A percentile compares a stretch with the other conserved stretches of the same genome.
phyloP scores from a whole-genome alignment of 148 eudicot species.

The Dianthus caryophyllus region DNA sequence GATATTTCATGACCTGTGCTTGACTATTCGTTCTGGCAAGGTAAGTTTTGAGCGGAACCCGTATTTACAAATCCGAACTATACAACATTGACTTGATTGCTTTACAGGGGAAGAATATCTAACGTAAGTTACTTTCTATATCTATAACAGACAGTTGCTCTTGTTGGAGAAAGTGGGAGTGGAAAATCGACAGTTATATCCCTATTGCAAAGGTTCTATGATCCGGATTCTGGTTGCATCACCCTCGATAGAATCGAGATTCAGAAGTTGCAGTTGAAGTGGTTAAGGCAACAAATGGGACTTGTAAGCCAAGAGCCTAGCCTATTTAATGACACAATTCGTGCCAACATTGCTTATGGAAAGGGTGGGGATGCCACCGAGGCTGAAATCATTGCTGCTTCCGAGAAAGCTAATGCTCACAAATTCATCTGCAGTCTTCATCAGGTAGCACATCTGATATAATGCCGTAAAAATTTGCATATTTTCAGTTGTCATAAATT shows the following conservation, averaged over 20 bases:
- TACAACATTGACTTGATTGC: background rate
- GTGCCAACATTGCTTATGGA: conserved; percentile 63
- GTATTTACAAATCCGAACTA: too few relatives aligned
- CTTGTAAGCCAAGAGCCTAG: conserved; percentile 78
- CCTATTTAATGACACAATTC: conserved; percentile 58
- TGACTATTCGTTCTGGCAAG: conserved; percentile 54
- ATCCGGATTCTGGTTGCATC: conserved; percentile 56
- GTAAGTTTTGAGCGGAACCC: conserved; percentile 20
- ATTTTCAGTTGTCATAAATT: background rate
- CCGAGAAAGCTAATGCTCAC: conserved; percentile 73
- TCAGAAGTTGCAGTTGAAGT: conserved; percentile 53
- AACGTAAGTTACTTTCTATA: background rate
- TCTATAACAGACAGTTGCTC: conserved; percentile 48
- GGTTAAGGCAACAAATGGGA: conserved; percentile 80
- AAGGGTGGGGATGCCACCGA: conserved; percentile 59
- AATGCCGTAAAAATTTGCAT: background rate
- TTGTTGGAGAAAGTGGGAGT: conserved; percentile 82
- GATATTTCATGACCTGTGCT: conserved; percentile 48
- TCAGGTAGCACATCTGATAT: conserved; percentile 35
- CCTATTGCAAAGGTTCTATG: conserved; percentile 60
- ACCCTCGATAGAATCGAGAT: conserved; percentile 60
- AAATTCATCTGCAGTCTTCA: conserved; percentile 55
- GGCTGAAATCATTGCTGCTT: conserved; percentile 52
- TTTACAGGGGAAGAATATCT: too few relatives aligned
- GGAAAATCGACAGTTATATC: conserved; percentile 78